phyloP scores from a whole-genome alignment of 306 rosid species.

The Carpinus fangiana region DNA sequence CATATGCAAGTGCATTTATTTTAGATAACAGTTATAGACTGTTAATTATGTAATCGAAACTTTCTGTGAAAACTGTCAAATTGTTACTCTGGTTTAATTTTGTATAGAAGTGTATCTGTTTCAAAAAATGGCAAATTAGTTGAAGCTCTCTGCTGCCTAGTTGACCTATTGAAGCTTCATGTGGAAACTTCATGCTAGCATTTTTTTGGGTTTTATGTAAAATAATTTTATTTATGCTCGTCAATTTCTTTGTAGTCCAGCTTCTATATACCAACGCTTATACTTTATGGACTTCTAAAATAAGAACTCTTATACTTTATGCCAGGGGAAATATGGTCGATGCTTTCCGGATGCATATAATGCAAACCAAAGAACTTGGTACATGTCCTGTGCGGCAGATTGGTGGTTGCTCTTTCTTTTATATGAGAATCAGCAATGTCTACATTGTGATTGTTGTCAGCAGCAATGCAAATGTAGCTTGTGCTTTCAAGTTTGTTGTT shows the following conservation, averaged over 20 bases:
- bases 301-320: constrained; percentile 6
- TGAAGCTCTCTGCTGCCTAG: neutral
- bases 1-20: neutral
- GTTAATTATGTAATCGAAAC: neutral
- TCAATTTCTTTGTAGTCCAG: neutral
- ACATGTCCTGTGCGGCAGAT: constrained; percentile 98
- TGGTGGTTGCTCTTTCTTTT: constrained; percentile 94
- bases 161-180: neutral
- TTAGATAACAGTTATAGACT: neutral
- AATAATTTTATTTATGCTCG: neutral
- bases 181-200: neutral
- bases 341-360: constrained; percentile 91
- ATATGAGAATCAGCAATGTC: constrained; percentile 96
- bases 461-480: constrained; percentile 97
- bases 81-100: too few relatives aligned
- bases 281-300: neutral
- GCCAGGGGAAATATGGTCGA: constrained; percentile 98
- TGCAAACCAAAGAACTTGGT: constrained; percentile 98
- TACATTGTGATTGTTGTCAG: constrained; percentile 96
- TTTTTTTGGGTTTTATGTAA: neutral
- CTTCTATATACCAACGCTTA: constrained; percentile 13
- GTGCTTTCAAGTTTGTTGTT: constrained; percentile 96
- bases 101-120: too few relatives aligned
- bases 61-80: neutral
- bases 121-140: neutral